Percentiles rank a stretch among this genome's conserved stretches.
Evolutionary conservation across 768 basidiomycete species (phyloP).

Genomic region (Lactarius quietus): DNA sequence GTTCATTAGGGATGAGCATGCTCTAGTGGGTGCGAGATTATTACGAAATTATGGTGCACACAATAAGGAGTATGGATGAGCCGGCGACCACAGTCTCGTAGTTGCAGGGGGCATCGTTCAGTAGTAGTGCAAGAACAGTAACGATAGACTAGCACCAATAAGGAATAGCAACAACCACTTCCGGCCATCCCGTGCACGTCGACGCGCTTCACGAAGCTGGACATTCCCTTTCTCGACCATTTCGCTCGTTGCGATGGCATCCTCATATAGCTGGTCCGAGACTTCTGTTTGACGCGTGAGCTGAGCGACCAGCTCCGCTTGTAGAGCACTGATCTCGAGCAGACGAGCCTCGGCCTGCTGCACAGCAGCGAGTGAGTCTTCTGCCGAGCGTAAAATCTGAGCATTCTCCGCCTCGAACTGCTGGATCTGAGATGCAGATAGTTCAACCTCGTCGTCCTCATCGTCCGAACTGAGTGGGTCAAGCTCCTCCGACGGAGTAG

Average conservation of each 20-base stretch:
- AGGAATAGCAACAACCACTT: constrained; percentile 90
- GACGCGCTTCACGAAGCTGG: constrained; percentile 85
- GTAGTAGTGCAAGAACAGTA: constrained; percentile 94
- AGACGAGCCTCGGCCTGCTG: constrained; percentile 89
- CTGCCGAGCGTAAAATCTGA: constrained; percentile 75
- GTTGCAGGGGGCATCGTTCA: constrained; percentile 31
- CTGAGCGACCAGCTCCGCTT: constrained; percentile 87
- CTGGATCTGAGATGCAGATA: constrained; percentile 84
- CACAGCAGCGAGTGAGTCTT: constrained; percentile 83
- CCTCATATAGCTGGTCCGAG: constrained; percentile 92
- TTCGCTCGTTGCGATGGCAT: constrained; percentile 83
- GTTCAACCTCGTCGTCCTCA: constrained; percentile 69
- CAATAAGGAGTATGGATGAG: background rate
- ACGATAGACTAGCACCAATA: constrained; percentile 83
- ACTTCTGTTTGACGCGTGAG: constrained; percentile 87
- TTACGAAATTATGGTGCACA: background rate
- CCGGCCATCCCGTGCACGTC: constrained; percentile 82
- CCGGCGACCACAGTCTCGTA: background rate
- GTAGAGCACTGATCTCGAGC: constrained; percentile 89
- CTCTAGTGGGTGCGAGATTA: background rate
- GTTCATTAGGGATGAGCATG: background rate
- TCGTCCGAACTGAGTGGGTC: constrained; percentile 55
- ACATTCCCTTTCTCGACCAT: constrained; percentile 87
- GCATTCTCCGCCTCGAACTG: constrained; percentile 94
- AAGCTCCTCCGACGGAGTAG: constrained; percentile 34